These are phyloP conservation scores for Pulveroboletus frians DNA, from an alignment of 768 basidiomycete genomes.

Conservation along the genomic window DNA sequence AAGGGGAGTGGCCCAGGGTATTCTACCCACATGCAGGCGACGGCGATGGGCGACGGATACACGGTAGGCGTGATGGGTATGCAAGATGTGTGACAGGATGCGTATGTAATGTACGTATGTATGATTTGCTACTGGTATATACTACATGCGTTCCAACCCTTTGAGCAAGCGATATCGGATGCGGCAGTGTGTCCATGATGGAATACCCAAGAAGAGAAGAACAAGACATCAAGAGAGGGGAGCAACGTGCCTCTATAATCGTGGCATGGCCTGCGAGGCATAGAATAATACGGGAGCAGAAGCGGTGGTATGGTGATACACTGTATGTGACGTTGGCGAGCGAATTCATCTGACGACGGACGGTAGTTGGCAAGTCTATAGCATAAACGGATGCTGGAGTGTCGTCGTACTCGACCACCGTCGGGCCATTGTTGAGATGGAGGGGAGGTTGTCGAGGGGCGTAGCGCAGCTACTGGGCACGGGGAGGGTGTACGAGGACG, in stretches of 20 bases:
- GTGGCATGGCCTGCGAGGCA: conserved; percentile 4
- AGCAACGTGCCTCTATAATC: background rate
- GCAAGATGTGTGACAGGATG: conserved; percentile 18
- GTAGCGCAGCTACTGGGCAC: conserved; percentile 25
- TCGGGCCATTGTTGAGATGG: conserved; percentile 34
- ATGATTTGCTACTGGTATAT: conserved; percentile 19
- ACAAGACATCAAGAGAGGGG: conserved; percentile 27
- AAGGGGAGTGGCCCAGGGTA: conserved; percentile 1
- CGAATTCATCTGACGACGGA: conserved; percentile 5
- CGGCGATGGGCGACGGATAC: conserved; percentile 5
- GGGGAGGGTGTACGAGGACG: conserved; percentile 22
- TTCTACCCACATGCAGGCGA: background rate
- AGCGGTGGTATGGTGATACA: conserved; percentile 13
- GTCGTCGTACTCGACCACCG: conserved; percentile 34
- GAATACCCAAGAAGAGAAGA: conserved; percentile 26
- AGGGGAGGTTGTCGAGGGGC: conserved; percentile 29
- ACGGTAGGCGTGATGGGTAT: conserved; percentile 10
- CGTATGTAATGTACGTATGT: conserved; percentile 25
- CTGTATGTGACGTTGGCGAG: conserved; percentile 6
- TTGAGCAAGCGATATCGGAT: conserved; percentile 21
- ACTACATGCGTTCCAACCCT: conserved; percentile 33
- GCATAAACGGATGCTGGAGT: conserved; percentile 31
- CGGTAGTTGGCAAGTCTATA: conserved; percentile 27
- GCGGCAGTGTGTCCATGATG: conserved; percentile 22
- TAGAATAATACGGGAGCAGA: conserved; percentile 5